Base-by-base conservation (phyloP, 1,284 basidiomycete species). In the Xerocomus nothofagi region DNA sequence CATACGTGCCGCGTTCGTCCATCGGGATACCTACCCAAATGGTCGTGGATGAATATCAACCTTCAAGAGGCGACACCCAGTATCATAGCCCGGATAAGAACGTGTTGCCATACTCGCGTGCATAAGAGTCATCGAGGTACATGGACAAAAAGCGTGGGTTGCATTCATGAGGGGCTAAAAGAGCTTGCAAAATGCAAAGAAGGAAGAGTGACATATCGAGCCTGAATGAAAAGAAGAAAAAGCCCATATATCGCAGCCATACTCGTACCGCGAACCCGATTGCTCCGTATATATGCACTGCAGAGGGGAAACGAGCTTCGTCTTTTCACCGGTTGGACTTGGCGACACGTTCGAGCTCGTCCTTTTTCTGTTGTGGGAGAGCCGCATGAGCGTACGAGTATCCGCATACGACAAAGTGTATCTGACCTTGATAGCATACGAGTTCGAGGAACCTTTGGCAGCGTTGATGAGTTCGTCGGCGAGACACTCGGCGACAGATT, bases 401-500 rank as follows among this genome's bases (percentile, higher is more conserved):
- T 47, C 47, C 26, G 26, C 24, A 18, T 21, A 33, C 6, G 24
- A 21, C 17, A 61, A 6, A 26, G 3, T 1, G 2, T 9, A 12
- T 21, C 77, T 41, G 42, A 88, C 89, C 88, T 97, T 97, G 85
- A 99, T 99, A 62, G 97, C 96, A 73, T 98, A 99, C 57, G 96
- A 98, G 90, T 99, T 99, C 68, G 95, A 98, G 54, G 97, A 99
- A 60, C 97, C 97, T 84, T 99, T 99, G 66, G 97, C 97, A 55
- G 97, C 97, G 77, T 99, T 99, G 85, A 99, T 98, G 66, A 99
- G 89, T 77, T 99, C 97, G 72, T 99, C 97, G 59, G 97, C 97
- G 55, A 99, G 84, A 78, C 96, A 98, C 80, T 98, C 94, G 55
- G 94, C 93, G 64, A 99, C 90, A 58, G 93, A 97, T 79, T 99